A percentile compares a stretch with the other conserved stretches of the same genome.
Conservation (phyloP, 768 basidiomycete species). For the Tylopilus sp. region DNA sequence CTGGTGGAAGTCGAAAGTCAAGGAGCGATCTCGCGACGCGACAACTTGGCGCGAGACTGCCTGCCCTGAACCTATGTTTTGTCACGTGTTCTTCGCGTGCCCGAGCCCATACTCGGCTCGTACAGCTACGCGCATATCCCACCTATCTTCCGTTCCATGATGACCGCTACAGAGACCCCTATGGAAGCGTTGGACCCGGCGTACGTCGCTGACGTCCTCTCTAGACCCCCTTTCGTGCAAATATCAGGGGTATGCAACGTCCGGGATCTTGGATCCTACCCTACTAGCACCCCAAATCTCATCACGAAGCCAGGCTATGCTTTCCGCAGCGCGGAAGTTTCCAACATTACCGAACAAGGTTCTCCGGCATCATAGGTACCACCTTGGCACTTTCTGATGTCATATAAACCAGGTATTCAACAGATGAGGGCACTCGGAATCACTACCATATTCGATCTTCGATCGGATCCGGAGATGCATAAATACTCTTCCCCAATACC, state of each 20-base stretch:
- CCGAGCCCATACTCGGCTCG: background rate
- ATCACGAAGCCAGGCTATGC: constrained; percentile 56
- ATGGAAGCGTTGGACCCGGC: constrained; percentile 64
- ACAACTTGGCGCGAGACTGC: constrained; percentile 40
- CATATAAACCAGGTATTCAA: constrained; percentile 44
- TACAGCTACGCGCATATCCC: background rate
- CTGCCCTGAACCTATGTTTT: constrained; percentile 35
- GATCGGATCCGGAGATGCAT: constrained; percentile 75
- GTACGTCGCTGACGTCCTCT: constrained; percentile 62
- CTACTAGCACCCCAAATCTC: constrained; percentile 45
- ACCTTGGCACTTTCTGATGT: background rate
- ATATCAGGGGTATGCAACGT: constrained; percentile 75
- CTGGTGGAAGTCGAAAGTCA: constrained; percentile 2
- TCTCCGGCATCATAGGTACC: background rate
- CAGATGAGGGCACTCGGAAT: constrained; percentile 61
- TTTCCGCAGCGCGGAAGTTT: constrained; percentile 72
- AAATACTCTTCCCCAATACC: constrained; percentile 71
- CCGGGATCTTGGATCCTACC: constrained; percentile 66
- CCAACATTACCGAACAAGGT: constrained; percentile 69
- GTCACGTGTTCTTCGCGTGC: constrained; percentile 18
- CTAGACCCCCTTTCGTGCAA: constrained; percentile 64
- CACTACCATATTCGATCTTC: constrained; percentile 67
- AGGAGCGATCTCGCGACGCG: constrained; percentile 25
- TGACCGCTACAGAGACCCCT: constrained; percentile 27
- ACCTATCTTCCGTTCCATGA: background rate